Evolutionary conservation across 805 yeast genomes (phyloP).

Genomic region (Sugiyamaella mastotermitis): DNA sequence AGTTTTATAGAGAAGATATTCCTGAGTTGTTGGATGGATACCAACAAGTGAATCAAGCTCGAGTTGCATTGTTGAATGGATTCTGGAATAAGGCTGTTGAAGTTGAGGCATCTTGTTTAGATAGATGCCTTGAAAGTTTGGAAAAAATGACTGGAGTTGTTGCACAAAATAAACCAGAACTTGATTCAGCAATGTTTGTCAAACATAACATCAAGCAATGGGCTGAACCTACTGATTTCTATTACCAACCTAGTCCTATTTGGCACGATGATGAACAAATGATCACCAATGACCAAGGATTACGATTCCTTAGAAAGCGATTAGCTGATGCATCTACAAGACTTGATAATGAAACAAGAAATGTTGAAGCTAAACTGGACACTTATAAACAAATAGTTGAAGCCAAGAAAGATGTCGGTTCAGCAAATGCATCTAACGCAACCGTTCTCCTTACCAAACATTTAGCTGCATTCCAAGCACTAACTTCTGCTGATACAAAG

Average conservation of each 20-base stretch:
- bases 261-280: constrained; percentile 95
- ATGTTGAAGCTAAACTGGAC: constrained; percentile 14
- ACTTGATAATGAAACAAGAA: constrained; percentile 18
- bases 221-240: constrained; percentile 83
- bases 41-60: constrained; percentile 77
- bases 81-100: constrained; percentile 56
- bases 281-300: constrained; percentile 41
- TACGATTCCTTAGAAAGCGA: constrained; percentile 31
- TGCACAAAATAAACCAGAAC: constrained; percentile 59
- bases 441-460: constrained; percentile 42
- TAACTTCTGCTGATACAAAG: constrained; percentile 65
- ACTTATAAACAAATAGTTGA: constrained; percentile 30
- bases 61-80: constrained; percentile 65
- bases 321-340: constrained; percentile 29
- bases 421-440: constrained; percentile 15
- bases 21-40: constrained; percentile 83
- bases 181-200: constrained; percentile 86
- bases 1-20: constrained; percentile 84
- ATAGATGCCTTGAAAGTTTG: constrained; percentile 38
- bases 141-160: constrained; percentile 50
- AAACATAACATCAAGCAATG: constrained; percentile 73
- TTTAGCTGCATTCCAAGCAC: constrained; percentile 42
- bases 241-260: constrained; percentile 79
- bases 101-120: constrained; percentile 53
- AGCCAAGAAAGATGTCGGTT: constrained; percentile 37